These are phyloP conservation scores for Neospora caninum DNA, from an alignment of 169 alveolate genomes.

Conservation along the genomic window DNA sequence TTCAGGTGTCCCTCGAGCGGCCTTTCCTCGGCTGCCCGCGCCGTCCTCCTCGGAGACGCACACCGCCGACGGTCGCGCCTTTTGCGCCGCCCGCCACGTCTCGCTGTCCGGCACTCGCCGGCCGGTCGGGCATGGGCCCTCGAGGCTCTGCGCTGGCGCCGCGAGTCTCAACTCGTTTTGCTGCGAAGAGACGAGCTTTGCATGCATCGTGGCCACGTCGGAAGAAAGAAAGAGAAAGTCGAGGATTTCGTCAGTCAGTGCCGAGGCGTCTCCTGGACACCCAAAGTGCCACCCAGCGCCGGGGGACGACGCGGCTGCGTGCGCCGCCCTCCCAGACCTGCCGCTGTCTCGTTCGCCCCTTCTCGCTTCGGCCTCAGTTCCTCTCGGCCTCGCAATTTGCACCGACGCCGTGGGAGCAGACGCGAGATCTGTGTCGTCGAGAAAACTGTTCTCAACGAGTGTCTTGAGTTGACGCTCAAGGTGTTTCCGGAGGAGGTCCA, in stretches of 20 bases:
- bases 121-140: too few species aligned
- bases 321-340: not conserved
- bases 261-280: not conserved
- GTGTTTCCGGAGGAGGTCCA: conserved; percentile 3
- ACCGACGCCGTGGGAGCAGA: too few species aligned
- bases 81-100: too few species aligned
- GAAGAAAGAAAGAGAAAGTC: conserved; percentile 53
- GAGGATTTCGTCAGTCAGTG: conserved; percentile 31
- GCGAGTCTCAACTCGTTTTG: too few species aligned
- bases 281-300: conserved; percentile 5
- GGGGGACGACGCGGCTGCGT: not conserved
- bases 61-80: too few species aligned
- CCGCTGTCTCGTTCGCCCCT: not conserved
- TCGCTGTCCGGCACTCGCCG: too few species aligned
- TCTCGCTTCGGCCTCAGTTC: too few species aligned
- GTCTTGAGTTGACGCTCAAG: not conserved
- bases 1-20: too few species aligned
- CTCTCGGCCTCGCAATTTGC: too few species aligned
- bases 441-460: conserved; percentile 17
- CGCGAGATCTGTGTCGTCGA: not conserved
- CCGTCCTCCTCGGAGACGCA: too few species aligned
- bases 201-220: conserved; percentile 21
- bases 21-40: too few species aligned
- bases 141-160: too few species aligned
- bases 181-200: conserved; percentile 31